These are phyloP conservation scores for Globisporangium cederbergense DNA, from an alignment of 352 stramenopile genomes.

Conservation along the genomic window DNA sequence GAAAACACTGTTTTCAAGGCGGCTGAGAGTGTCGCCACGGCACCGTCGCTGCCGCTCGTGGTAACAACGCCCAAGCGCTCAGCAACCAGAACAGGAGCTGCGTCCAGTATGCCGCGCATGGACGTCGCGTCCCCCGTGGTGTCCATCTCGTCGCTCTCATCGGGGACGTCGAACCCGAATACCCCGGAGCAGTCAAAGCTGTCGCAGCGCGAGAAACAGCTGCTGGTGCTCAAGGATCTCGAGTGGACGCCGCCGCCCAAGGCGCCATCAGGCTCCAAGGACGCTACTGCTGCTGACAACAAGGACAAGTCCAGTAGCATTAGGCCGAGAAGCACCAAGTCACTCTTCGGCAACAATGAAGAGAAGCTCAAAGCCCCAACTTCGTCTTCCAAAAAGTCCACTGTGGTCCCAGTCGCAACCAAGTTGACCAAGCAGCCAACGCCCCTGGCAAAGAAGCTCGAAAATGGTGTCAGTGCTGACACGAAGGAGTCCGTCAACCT, in stretches of 20 bases:
- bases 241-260: constrained; percentile 45
- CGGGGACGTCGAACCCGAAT: constrained; percentile 57
- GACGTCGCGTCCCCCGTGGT: constrained; percentile 60
- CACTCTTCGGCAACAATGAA: constrained; percentile 14
- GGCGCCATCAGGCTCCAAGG: neutral
- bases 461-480: neutral
- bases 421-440: constrained; percentile 3
- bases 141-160: constrained; percentile 62
- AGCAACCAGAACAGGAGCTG: neutral
- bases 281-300: neutral
- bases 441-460: neutral
- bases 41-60: neutral
- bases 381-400: neutral
- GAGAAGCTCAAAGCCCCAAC: neutral
- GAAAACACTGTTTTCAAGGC: neutral
- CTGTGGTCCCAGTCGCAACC: neutral
- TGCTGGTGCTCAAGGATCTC: constrained; percentile 46
- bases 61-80: constrained; percentile 41
- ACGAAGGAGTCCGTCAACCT: neutral
- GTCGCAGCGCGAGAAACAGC: constrained; percentile 32
- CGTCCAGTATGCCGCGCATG: constrained; percentile 15
- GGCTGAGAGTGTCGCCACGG: neutral
- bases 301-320: constrained; percentile 12
- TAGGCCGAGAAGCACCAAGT: constrained; percentile 12
- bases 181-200: constrained; percentile 45